Base-by-base conservation (phyloP, 1,139 yeast species). In the Meyerozyma sp. region DNA sequence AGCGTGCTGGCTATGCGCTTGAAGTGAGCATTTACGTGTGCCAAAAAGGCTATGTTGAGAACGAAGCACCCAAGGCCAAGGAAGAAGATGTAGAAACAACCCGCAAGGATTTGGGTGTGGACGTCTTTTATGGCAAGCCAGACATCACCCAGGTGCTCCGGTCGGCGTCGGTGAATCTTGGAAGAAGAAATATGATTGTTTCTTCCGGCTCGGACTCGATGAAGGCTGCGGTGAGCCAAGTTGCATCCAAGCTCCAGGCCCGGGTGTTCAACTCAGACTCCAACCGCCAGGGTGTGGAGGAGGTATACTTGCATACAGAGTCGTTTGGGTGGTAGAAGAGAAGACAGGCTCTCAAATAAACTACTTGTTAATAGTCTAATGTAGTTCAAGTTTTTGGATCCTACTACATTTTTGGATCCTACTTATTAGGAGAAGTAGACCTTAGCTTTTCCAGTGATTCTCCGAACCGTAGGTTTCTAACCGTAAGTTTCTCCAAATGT, bases 301-400 rank as follows among this genome's bases (percentile, higher is more conserved):
- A 81, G 55, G 65, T 81, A 9, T 79, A 66, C 50, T 59, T 81
- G 40, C 85, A 81, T 50, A 76, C 82, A 0, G 86, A 81, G 52
- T 59, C 73, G 27, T 81, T 78, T 57, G 81, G 81, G 0, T 81
- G 83, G 84, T 34, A 18, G 16, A n/a, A n/a, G n/a, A n/a, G n/a
- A n/a, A n/a, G n/a, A n/a, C n/a, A n/a, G n/a, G n/a, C n/a, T n/a
- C n/a, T n/a, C n/a, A n/a, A n/a, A n/a, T n/a, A n/a, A n/a, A n/a
- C n/a, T n/a, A n/a, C n/a, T n/a, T n/a, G n/a, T n/a, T n/a, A n/a
- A n/a, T n/a, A n/a, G n/a, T n/a, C n/a, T n/a, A n/a, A n/a, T n/a
- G n/a, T n/a, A n/a, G n/a, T n/a, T n/a, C n/a, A n/a, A n/a, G n/a
- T n/a, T n/a, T n/a, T n/a, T n/a, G n/a, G n/a, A n/a, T n/a, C n/a